These are phyloP conservation scores for Lactarius deliciosus DNA, from an alignment of 768 basidiomycete genomes.

Conservation along the genomic window DNA sequence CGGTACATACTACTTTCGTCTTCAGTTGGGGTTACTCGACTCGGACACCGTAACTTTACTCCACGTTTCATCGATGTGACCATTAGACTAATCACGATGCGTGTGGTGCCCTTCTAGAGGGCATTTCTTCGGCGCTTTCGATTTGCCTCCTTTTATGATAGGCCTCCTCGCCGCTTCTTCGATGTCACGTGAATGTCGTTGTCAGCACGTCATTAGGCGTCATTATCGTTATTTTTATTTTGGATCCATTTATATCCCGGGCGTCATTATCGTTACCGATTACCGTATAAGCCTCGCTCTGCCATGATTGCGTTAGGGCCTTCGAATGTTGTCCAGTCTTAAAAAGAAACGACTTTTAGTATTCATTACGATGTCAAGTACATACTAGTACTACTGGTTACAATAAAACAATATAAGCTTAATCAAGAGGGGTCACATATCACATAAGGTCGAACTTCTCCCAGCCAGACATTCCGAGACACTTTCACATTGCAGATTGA, in stretches of 20 bases:
- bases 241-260: too few relatives aligned
- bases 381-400: background rate
- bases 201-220: background rate
- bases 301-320: background rate
- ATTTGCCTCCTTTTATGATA: background rate
- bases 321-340: background rate
- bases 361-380: background rate
- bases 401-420: background rate
- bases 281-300: background rate
- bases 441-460: background rate
- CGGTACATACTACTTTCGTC: too few relatives aligned
- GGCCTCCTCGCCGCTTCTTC: too few relatives aligned
- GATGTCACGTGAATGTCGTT: background rate
- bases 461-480: background rate
- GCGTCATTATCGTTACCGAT: background rate
- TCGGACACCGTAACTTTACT: background rate
- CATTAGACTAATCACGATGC: too few relatives aligned
- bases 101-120: background rate
- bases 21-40: background rate
- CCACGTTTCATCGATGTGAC: background rate
- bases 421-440: background rate
- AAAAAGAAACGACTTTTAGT: background rate
- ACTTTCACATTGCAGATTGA: background rate
- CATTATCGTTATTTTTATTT: background rate
- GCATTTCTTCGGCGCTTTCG: background rate